Percentiles rank a stretch among this genome's conserved stretches.
phyloP scores from a whole-genome alignment of 371 early-diverging fungal species.

The Rhizopus arrhizus region DNA sequence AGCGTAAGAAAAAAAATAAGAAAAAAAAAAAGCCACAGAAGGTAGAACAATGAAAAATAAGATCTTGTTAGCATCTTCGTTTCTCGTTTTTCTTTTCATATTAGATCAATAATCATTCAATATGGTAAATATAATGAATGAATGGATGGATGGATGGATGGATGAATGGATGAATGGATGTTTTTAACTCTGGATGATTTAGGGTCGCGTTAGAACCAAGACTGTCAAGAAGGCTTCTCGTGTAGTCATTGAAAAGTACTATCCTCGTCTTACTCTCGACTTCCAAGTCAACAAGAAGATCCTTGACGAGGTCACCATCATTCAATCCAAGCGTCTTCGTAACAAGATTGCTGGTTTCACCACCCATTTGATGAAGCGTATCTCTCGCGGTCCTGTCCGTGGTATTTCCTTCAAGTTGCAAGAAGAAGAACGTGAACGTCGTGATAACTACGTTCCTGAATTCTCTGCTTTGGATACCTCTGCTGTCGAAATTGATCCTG shows the following conservation, averaged over 20 bases:
- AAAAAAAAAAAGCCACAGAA: neutral
- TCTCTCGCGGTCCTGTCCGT: conserved; percentile 98
- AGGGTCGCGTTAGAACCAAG: conserved; percentile 82
- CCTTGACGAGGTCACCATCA: conserved; percentile 97
- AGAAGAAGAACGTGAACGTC: conserved; percentile 99
- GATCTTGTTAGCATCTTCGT: neutral
- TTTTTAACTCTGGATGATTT: neutral
- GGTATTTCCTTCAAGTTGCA: conserved; percentile 99
- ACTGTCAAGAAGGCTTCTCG: conserved; percentile 99
- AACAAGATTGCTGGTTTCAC: conserved; percentile 99
- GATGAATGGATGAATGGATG: conserved; percentile 29
- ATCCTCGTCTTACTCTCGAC: conserved; percentile 97
- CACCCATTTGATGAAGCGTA: conserved; percentile 99
- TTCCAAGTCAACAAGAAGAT: conserved; percentile 99
- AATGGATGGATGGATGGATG: conserved; percentile 28
- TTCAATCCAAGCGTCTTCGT: conserved; percentile 98
- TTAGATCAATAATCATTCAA: conserved; percentile 17
- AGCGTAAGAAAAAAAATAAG: neutral
- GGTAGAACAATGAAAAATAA: neutral
- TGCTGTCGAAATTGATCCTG: conserved; percentile 93
- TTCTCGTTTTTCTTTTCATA: conserved; percentile 12
- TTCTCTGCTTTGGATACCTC: conserved; percentile 96
- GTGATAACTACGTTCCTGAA: conserved; percentile 99
- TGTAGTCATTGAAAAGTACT: conserved; percentile 99
- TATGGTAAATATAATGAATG: conserved; percentile 17